Conservation (phyloP, 2,329 filamentous ascomycete species). For the Diplodia sapinea region DNA sequence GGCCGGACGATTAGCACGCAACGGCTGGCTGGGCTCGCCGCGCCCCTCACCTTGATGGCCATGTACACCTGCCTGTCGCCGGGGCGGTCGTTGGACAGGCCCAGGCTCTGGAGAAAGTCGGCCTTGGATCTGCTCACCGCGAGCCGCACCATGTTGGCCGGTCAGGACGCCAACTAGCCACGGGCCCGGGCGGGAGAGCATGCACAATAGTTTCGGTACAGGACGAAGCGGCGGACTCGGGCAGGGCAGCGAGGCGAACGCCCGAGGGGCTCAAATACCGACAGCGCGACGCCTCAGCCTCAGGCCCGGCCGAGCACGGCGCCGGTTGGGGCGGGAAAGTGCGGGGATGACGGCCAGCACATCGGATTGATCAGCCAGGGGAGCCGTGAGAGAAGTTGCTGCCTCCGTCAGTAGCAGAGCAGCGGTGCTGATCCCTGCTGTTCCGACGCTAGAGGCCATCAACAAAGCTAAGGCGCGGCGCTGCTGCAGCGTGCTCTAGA, state of each 20-base stretch:
- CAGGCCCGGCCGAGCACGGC: background rate
- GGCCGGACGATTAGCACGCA: background rate
- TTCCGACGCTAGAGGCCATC: background rate
- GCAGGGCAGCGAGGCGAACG: background rate
- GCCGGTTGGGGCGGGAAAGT: background rate
- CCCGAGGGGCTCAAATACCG: background rate
- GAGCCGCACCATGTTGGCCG: background rate
- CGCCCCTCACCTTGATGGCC: slow-evolving; percentile 49
- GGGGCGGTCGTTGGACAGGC: slow-evolving; percentile 47
- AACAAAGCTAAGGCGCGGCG: background rate
- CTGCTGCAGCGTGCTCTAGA: background rate
- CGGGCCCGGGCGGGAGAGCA: background rate
- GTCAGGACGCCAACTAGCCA: background rate
- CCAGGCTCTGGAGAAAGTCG: slow-evolving; percentile 51
- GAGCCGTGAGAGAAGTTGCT: background rate
- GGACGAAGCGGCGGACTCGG: background rate
- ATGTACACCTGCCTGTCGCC: slow-evolving; percentile 45
- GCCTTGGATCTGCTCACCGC: slow-evolving; percentile 37
- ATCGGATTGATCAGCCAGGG: background rate
- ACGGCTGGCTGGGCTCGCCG: no score
- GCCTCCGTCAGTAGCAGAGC: background rate
- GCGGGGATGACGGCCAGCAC: background rate
- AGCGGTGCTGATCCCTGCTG: background rate
- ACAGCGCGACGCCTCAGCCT: background rate
- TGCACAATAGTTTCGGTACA: background rate